phyloP scores from a whole-genome alignment of 257 asterid species.

The Scutellaria galericulata region DNA sequence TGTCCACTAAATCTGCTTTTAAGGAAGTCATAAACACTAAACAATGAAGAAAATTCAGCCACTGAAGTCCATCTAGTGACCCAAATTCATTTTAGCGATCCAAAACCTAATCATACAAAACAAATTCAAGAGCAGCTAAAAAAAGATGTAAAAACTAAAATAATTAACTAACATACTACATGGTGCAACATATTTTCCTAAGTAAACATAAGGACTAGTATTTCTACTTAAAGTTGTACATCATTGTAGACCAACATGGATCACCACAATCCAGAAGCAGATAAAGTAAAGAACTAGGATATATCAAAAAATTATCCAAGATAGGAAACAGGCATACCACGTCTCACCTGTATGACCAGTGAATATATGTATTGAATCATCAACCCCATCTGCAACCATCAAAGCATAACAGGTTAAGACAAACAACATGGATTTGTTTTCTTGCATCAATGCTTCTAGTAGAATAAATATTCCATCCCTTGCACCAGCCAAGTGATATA shows the following conservation, averaged over 20 bases:
- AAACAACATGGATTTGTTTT: slow-evolving; percentile 2
- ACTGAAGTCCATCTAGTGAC: not conserved
- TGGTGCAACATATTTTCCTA: not conserved
- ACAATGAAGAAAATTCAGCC: not conserved
- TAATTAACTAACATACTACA: not conserved
- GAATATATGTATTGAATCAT: slow-evolving; percentile 86
- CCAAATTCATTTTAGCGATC: not conserved
- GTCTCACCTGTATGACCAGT: slow-evolving; percentile 82
- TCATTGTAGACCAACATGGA: not conserved
- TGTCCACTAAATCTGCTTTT: not conserved
- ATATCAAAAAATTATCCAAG: not conserved
- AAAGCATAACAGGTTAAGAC: slow-evolving; percentile 34
- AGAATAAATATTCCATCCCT: not conserved
- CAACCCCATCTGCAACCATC: slow-evolving; percentile 69
- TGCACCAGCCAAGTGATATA: not conserved
- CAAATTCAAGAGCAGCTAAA: not conserved
- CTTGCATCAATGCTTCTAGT: not conserved
- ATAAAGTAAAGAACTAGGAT: slow-evolving; percentile 16
- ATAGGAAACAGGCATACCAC: not conserved
- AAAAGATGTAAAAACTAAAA: not conserved
- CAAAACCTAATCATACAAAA: not conserved
- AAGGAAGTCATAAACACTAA: not conserved
- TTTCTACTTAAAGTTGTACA: slow-evolving; percentile 4
- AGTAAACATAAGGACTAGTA: slow-evolving; percentile 2
- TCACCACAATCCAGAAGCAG: not conserved